Conservation (phyloP, 441 rosid genomes). For the Lepidium campestre region DNA sequence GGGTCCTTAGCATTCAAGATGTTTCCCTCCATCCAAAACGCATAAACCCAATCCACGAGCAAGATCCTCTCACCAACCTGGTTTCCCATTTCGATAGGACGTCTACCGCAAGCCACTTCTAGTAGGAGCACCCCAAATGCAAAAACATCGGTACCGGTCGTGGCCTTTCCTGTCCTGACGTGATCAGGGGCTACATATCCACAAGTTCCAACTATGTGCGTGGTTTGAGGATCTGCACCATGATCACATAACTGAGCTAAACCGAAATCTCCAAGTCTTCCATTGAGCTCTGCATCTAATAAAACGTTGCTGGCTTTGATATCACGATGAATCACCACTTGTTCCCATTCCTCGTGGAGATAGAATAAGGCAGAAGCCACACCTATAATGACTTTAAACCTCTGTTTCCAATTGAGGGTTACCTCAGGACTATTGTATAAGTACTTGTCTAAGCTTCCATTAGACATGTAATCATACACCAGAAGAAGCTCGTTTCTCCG, state of each 20-base stretch:
- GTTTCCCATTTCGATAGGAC: conserved; percentile 44
- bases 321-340: conserved; percentile 30
- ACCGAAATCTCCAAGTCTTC: conserved; percentile 71
- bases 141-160: conserved; percentile 55
- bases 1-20: conserved; percentile 40
- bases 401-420: conserved; percentile 51
- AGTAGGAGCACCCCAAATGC: conserved; percentile 74
- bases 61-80: conserved; percentile 35
- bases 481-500: too few relatives aligned
- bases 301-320: conserved; percentile 68
- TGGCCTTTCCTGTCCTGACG: conserved; percentile 57
- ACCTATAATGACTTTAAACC: conserved; percentile 53
- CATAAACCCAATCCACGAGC: conserved; percentile 61
- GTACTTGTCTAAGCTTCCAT: conserved; percentile 55
- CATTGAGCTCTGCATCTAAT: conserved; percentile 48
- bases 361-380: conserved; percentile 60
- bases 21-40: conserved; percentile 29
- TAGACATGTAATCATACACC: too few relatives aligned
- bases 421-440: conserved; percentile 33
- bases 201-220: conserved; percentile 67
- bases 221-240: conserved; percentile 55
- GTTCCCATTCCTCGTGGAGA: conserved; percentile 72
- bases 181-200: conserved; percentile 76
- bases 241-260: conserved; percentile 65
- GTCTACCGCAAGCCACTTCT: conserved; percentile 62